Evolutionary conservation across 805 yeast genomes (phyloP).

Genomic region (Saturnispora saitoi): DNA sequence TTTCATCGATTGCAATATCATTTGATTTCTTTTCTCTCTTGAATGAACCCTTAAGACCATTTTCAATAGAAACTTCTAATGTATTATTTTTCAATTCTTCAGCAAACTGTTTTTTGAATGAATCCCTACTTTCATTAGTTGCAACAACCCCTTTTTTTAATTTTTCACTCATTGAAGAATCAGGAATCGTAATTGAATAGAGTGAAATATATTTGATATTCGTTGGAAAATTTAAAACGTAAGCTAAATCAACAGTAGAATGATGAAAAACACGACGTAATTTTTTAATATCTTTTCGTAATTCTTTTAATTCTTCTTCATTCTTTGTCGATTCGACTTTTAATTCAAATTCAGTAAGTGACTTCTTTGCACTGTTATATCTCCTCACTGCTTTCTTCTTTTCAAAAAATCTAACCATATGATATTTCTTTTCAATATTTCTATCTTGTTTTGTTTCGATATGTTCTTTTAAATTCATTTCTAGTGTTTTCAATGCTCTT

Average conservation of each 20-base stretch:
- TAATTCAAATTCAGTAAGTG: conserved; percentile 29
- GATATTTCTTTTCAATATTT: conserved; percentile 60
- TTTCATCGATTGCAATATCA: conserved; percentile 13
- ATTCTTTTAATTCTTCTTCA: conserved; percentile 19
- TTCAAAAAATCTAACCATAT: conserved; percentile 89
- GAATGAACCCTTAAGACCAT: conserved; percentile 31
- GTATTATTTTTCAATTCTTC: conserved; percentile 42
- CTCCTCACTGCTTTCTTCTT: conserved; percentile 73
- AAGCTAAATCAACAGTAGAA: conserved; percentile 62
- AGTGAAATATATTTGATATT: conserved; percentile 72
- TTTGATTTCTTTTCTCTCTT: conserved; percentile 10
- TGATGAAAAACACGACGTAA: conserved; percentile 44
- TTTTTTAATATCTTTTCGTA: conserved; percentile 27
- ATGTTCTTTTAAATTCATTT: conserved; percentile 36
- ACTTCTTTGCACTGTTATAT: conserved; percentile 44
- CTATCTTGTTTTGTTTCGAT: conserved; percentile 34
- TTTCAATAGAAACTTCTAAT: conserved; percentile 45
- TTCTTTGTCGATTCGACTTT: conserved; percentile 6
- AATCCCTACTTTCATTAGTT: conserved; percentile 36
- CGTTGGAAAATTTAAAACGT: conserved; percentile 69
- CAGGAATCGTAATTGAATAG: conserved; percentile 42
- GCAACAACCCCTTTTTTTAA: conserved; percentile 36
- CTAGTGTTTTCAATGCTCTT: conserved; percentile 38
- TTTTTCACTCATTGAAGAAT: conserved; percentile 25
- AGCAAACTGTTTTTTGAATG: conserved; percentile 45